Conservation (phyloP, 352 stramenopile genomes). For the Thraustochytrium sp. region DNA sequence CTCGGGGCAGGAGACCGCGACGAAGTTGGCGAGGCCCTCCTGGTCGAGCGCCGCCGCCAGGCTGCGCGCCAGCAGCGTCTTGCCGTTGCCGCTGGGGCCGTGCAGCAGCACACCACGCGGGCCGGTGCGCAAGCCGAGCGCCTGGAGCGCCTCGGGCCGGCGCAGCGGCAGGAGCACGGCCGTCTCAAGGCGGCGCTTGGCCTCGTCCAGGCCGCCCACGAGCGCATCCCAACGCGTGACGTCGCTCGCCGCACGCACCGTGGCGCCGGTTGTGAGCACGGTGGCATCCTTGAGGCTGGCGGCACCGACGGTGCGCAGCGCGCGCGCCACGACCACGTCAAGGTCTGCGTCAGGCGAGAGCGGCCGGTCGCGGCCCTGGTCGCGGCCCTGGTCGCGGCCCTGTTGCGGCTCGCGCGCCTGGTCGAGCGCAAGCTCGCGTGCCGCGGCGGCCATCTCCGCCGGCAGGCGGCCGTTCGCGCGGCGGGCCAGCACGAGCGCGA, state of each 20-base stretch:
- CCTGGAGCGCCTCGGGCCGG: slow-evolving; percentile 80
- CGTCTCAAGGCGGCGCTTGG: slow-evolving; percentile 77
- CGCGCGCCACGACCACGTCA: not conserved
- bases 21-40: slow-evolving; percentile 71
- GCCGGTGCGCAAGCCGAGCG: slow-evolving; percentile 63
- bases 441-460: not conserved
- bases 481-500: not conserved
- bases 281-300: not conserved
- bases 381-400: no score
- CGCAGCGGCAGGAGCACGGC: slow-evolving; percentile 87
- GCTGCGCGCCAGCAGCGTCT: slow-evolving; percentile 80
- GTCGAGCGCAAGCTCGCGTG: not conserved
- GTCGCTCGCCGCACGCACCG: not conserved
- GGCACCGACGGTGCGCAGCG: not conserved
- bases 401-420: not conserved
- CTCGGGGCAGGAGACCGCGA: slow-evolving; percentile 86
- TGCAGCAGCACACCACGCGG: slow-evolving; percentile 77
- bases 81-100: slow-evolving; percentile 77
- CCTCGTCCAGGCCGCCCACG: slow-evolving; percentile 73
- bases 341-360: no score
- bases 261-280: not conserved
- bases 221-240: slow-evolving; percentile 51
- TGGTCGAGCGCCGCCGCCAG: slow-evolving; percentile 71
- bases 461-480: not conserved
- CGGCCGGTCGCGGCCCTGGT: no score